Conservation (phyloP, 805 yeast species). For the Danielia reshetovae region DNA sequence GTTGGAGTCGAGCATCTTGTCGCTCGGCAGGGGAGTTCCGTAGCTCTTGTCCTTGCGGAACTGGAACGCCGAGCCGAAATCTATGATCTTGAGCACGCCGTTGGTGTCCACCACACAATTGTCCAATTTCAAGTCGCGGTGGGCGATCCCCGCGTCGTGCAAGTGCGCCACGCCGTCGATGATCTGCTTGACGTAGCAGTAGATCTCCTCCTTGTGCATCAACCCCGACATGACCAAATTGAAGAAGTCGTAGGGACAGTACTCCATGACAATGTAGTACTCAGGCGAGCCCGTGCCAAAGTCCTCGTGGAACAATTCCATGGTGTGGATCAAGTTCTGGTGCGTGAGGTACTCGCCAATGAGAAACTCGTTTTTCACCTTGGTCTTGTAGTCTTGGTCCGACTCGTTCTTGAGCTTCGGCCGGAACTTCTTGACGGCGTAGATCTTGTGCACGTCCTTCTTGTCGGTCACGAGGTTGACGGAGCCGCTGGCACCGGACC, state of each 20-base stretch:
- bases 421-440: conserved; percentile 86
- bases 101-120: conserved; percentile 78
- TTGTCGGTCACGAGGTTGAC: conserved; percentile 73
- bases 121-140: conserved; percentile 87
- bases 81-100: conserved; percentile 84
- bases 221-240: conserved; percentile 87
- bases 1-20: conserved; percentile 34
- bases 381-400: conserved; percentile 65
- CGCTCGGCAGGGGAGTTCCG: conserved; percentile 3
- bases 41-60: conserved; percentile 52
- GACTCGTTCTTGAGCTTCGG: conserved; percentile 58
- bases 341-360: conserved; percentile 74
- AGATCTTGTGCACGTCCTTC: conserved; percentile 49
- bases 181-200: conserved; percentile 82
- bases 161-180: conserved; percentile 69
- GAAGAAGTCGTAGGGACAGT: conserved; percentile 87
- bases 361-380: conserved; percentile 78
- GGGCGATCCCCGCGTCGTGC: conserved; percentile 83
- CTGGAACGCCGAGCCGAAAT: conserved; percentile 89
- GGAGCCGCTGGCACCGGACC: conserved; percentile 94
- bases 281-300: conserved; percentile 16
- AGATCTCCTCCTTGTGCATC: conserved; percentile 65
- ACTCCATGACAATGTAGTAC: conserved; percentile 83
- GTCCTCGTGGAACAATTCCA: conserved; percentile 76
- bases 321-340: conserved; percentile 74